Conservation (phyloP, 768 basidiomycete genomes). For the Strobilomyces echinocephalus region DNA sequence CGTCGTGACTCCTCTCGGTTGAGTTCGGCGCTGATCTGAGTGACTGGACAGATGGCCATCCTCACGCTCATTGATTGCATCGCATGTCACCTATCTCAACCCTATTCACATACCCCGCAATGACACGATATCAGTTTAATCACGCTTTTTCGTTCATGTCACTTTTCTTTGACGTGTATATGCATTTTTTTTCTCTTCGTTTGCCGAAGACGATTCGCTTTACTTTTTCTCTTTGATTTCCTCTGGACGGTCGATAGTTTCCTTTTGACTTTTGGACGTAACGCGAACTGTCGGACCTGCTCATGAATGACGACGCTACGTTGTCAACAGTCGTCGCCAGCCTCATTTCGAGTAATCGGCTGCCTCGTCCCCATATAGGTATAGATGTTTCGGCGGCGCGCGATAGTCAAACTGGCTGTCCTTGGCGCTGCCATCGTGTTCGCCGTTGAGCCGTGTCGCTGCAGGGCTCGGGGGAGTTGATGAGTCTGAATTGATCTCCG, state of each 20-base stretch:
- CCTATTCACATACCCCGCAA: constrained; percentile 25
- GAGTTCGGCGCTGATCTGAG: neutral
- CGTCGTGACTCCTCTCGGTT: neutral
- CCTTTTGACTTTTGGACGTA: constrained; percentile 3
- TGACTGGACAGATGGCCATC: constrained; percentile 23
- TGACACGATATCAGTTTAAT: constrained; percentile 24
- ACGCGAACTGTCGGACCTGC: constrained; percentile 3
- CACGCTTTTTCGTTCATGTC: constrained; percentile 23
- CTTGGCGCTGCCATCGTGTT: neutral
- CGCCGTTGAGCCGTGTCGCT: neutral
- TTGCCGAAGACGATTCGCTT: constrained; percentile 6
- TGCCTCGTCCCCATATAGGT: neutral
- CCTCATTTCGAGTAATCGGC: neutral
- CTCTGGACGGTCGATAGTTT: constrained; percentile 5
- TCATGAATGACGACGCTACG: neutral
- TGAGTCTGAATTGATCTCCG: constrained; percentile 7
- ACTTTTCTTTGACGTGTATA: constrained; percentile 15
- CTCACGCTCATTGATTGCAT: constrained; percentile 21
- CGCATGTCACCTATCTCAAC: constrained; percentile 21
- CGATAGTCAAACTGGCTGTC: neutral
- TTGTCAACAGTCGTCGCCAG: neutral
- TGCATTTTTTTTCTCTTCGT: constrained; percentile 2
- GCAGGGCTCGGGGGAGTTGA: neutral
- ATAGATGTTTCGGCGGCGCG: neutral
- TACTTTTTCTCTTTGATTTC: neutral